phyloP scores from a whole-genome alignment of 139 green algal species.

The Desmodesmus armatus region DNA sequence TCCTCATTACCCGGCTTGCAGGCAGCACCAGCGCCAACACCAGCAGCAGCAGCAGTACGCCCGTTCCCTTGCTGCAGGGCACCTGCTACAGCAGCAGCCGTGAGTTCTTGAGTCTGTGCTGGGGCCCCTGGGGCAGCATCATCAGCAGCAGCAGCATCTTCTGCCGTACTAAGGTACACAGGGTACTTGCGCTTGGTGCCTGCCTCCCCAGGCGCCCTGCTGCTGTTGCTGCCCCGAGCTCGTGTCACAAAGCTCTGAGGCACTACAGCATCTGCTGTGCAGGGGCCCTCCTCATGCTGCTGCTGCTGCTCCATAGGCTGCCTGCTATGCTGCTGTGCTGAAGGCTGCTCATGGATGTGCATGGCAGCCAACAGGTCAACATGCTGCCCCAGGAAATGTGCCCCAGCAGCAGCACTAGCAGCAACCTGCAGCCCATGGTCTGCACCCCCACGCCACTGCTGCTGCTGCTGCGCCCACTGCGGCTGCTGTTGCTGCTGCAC shows the following conservation, averaged over 20 bases:
- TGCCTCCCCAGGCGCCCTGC: constrained; percentile 9
- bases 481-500: background rate
- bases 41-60: constrained; percentile 6
- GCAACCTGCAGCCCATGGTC: background rate
- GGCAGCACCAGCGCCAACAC: background rate
- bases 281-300: background rate
- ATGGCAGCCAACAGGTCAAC: constrained; percentile 32
- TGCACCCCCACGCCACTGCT: too few relatives aligned
- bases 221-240: background rate
- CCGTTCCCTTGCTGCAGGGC: too few relatives aligned
- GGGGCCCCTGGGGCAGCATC: background rate
- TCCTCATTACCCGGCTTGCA: background rate
- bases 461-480: constrained; percentile 7
- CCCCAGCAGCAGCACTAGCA: too few relatives aligned
- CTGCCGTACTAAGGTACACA: constrained; percentile 3
- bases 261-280: background rate
- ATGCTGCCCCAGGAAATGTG: constrained; percentile 1
- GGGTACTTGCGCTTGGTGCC: constrained; percentile 27
- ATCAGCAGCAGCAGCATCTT: constrained; percentile 8
- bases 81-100: too few relatives aligned
- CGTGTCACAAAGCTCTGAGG: background rate
- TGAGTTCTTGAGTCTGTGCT: too few relatives aligned
- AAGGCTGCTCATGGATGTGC: constrained; percentile 29
- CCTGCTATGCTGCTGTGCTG: constrained; percentile 6
- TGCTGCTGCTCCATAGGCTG: background rate